A percentile compares a stretch with the other conserved stretches of the same genome.
These are phyloP conservation scores for Isoetes taiwanensis DNA, from an alignment of 75 land plant species.

Conservation along the genomic window DNA sequence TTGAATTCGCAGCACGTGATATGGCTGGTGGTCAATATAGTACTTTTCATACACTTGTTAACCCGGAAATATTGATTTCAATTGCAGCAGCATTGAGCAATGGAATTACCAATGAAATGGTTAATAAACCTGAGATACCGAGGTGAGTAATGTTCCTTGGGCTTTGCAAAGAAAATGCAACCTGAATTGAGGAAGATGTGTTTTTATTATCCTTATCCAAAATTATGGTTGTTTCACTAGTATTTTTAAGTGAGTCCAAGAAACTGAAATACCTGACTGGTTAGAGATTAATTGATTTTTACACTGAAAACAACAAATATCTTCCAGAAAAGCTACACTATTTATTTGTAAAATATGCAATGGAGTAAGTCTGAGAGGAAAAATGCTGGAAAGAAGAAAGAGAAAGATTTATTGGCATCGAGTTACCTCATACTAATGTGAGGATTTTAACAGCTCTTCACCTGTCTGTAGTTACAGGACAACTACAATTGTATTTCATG, in stretches of 20 bases:
- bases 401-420: background rate
- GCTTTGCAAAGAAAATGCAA: background rate
- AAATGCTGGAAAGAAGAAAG: background rate
- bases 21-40: slow-evolving; percentile 61
- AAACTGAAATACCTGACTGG: background rate
- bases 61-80: slow-evolving; percentile 42
- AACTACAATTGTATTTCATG: too few species aligned
- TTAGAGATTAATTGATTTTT: background rate
- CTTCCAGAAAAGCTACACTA: background rate
- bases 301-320: background rate
- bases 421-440: background rate
- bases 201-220: background rate
- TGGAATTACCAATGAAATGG: slow-evolving; percentile 60
- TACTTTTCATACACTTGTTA: slow-evolving; percentile 70
- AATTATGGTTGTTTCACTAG: background rate
- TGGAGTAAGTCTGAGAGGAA: too few species aligned
- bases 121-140: slow-evolving; percentile 61
- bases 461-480: too few species aligned
- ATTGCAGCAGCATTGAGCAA: slow-evolving; percentile 32
- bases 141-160: slow-evolving; percentile 28
- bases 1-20: slow-evolving; percentile 82
- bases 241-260: background rate
- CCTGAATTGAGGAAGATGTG: too few species aligned
- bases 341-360: too few species aligned
- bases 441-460: background rate